These are phyloP conservation scores for Yamadazyma pseudoaaseri DNA, from an alignment of 1,139 yeast species.

Conservation along the genomic window DNA sequence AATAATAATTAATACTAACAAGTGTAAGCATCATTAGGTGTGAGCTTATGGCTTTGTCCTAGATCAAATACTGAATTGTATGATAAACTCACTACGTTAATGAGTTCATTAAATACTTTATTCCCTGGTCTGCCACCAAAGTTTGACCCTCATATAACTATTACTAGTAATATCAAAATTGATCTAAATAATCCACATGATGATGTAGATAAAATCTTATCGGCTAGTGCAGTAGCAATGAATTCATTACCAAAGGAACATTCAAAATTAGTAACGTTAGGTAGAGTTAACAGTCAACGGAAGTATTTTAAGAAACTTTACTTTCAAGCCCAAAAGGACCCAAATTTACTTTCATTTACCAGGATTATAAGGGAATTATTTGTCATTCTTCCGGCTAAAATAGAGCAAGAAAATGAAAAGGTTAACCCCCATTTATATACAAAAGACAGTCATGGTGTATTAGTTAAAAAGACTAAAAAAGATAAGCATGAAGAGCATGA, in stretches of 20 bases:
- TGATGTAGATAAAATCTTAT: slow-evolving; percentile 61
- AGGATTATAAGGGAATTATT: slow-evolving; percentile 69
- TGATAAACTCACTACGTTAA: slow-evolving; percentile 59
- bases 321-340: slow-evolving; percentile 53
- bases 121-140: slow-evolving; percentile 66
- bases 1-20: not conserved
- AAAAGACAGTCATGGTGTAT: slow-evolving; percentile 32
- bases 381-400: slow-evolving; percentile 45
- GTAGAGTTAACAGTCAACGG: slow-evolving; percentile 39
- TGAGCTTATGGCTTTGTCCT: slow-evolving; percentile 80
- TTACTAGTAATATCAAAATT: slow-evolving; percentile 59
- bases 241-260: slow-evolving; percentile 42
- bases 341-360: slow-evolving; percentile 65
- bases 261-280: slow-evolving; percentile 36
- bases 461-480: slow-evolving; percentile 27
- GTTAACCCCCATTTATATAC: slow-evolving; percentile 43
- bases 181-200: slow-evolving; percentile 41
- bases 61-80: slow-evolving; percentile 50
- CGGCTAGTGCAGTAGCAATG: slow-evolving; percentile 67
- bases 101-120: slow-evolving; percentile 63
- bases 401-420: slow-evolving; percentile 34
- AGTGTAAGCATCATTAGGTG: slow-evolving; percentile 28
- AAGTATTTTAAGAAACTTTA: slow-evolving; percentile 62
- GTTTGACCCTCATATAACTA: slow-evolving; percentile 78
- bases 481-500: slow-evolving; percentile 9